Conservation (phyloP, 192 early-diverging fungal genomes). For the Backusella australiensis region DNA sequence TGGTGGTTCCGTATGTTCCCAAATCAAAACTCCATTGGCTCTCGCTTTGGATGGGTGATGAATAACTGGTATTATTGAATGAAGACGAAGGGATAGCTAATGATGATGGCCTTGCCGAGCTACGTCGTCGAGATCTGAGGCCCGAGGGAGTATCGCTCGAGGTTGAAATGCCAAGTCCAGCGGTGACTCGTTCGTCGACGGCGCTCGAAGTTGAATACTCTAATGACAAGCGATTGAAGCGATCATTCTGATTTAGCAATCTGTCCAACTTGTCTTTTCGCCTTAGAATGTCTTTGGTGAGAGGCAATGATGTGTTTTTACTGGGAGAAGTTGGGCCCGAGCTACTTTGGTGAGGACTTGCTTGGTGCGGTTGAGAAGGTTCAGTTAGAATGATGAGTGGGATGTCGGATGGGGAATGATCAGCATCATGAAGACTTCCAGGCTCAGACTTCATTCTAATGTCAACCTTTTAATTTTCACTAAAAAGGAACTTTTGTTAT, state of each 20-base stretch:
- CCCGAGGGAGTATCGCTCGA: neutral
- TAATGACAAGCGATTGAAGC: neutral
- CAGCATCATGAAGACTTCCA: neutral
- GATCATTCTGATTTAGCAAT: conserved; percentile 1
- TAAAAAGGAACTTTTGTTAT: neutral
- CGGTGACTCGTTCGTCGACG: conserved; percentile 20
- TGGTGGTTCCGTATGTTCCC: neutral
- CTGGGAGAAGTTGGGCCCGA: neutral
- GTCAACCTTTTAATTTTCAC: neutral
- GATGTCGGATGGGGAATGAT: neutral
- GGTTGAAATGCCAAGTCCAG: conserved; percentile 18
- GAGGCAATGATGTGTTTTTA: conserved; percentile 22
- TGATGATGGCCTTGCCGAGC: neutral
- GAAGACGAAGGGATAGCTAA: neutral
- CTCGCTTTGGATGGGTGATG: neutral
- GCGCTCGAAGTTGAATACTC: conserved; percentile 9
- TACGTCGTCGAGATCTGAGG: neutral
- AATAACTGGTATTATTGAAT: neutral
- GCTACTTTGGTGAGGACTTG: neutral
- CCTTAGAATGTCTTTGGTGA: conserved; percentile 26
- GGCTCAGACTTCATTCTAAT: neutral
- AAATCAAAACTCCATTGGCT: conserved; percentile 16
- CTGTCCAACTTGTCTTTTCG: conserved; percentile 31
- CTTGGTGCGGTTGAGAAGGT: neutral
- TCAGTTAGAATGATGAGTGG: conserved; percentile 4